These are phyloP conservation scores for Hymenoscyphus fructigenus DNA, from an alignment of 2,329 filamentous ascomycete species.

Conservation along the genomic window DNA sequence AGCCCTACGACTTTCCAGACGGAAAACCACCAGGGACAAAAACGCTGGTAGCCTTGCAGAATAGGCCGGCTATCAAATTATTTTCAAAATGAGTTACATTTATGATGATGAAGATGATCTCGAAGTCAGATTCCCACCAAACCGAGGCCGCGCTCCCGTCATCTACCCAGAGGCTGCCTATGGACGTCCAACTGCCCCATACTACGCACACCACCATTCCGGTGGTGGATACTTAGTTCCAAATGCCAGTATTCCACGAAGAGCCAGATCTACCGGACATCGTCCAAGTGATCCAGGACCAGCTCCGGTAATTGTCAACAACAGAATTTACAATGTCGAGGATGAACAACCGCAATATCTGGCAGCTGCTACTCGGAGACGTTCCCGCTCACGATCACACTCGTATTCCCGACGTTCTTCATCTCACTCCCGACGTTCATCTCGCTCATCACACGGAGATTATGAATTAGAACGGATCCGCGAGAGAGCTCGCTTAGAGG, in stretches of 20 bases:
- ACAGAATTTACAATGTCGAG: conserved; percentile 50
- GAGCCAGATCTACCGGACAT: conserved; percentile 17
- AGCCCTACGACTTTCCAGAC: conserved; percentile 13
- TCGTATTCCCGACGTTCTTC: conserved; percentile 5
- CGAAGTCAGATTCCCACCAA: conserved; percentile 46
- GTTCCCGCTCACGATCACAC: conserved; percentile 12
- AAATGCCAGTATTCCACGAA: conserved; percentile 22
- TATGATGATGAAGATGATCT: conserved; percentile 58
- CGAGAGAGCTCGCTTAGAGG: conserved; percentile 17
- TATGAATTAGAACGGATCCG: conserved; percentile 44
- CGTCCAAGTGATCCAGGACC: conserved; percentile 32
- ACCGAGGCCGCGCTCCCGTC: not conserved
- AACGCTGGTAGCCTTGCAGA: conserved; percentile 12
- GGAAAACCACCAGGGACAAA: not conserved
- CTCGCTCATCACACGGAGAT: conserved; percentile 34
- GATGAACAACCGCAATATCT: conserved; percentile 36
- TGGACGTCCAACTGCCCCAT: conserved; percentile 7
- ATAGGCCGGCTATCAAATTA: not conserved
- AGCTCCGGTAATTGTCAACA: conserved; percentile 56
- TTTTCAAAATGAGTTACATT: conserved; percentile 36
- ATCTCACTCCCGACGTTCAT: conserved; percentile 12
- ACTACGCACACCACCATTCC: conserved; percentile 11
- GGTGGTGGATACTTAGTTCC: conserved; percentile 16
- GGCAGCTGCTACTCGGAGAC: conserved; percentile 27
- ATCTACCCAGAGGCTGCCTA: conserved; percentile 14